Percentiles rank a stretch among this genome's conserved stretches.
phyloP scores from a whole-genome alignment of 768 basidiomycete species.

The Boletus rufocinnamomeus region DNA sequence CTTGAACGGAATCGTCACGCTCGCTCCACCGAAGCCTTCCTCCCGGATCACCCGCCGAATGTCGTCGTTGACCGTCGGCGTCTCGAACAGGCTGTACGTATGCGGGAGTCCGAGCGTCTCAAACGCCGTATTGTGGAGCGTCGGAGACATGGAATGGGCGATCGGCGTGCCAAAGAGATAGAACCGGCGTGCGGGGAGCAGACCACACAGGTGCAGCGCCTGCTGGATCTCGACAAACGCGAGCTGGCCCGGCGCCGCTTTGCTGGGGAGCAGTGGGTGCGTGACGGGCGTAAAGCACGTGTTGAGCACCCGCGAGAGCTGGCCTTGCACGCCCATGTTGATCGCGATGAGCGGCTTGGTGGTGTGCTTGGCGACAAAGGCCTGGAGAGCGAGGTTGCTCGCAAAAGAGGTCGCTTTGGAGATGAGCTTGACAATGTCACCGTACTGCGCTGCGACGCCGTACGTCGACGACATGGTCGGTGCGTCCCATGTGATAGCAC shows the following conservation, averaged over 20 bases:
- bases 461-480: conserved; percentile 68
- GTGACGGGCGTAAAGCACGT: conserved; percentile 86
- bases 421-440: conserved; percentile 92
- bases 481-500: conserved; percentile 79
- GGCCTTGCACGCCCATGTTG: conserved; percentile 90
- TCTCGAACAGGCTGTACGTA: conserved; percentile 78
- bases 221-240: conserved; percentile 84
- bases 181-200: conserved; percentile 71
- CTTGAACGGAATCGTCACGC: conserved; percentile 96
- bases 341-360: conserved; percentile 89
- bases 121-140: conserved; percentile 90
- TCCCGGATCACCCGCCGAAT: conserved; percentile 62
- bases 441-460: conserved; percentile 59
- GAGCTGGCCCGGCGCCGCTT: conserved; percentile 93
- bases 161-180: conserved; percentile 92
- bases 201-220: conserved; percentile 78
- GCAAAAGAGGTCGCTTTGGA: conserved; percentile 73
- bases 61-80: conserved; percentile 60
- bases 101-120: conserved; percentile 81
- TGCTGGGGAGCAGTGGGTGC: conserved; percentile 80
- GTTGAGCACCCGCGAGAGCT: conserved; percentile 89
- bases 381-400: conserved; percentile 79
- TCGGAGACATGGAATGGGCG: conserved; percentile 86
- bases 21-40: conserved; percentile 89
- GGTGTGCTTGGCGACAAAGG: conserved; percentile 61